Evolutionary conservation across 768 basidiomycete genomes (phyloP), one percentile per base, ranked within the genome.

Genomic region (Suillus fuscotomentosus): DNA sequence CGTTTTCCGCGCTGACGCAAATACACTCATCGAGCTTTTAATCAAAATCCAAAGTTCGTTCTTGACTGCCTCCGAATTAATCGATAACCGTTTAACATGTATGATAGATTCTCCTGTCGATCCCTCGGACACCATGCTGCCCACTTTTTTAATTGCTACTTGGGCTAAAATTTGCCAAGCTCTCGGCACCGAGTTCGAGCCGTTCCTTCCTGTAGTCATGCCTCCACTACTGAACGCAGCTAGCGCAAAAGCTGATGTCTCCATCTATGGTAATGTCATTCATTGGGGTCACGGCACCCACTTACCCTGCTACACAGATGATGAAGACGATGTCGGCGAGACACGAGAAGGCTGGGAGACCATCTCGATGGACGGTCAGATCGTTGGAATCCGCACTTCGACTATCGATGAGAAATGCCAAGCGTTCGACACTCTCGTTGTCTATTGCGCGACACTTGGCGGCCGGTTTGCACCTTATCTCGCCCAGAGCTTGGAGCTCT

Each of bases 111-210:
- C 81, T 48, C 88, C 91, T 0, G 75, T 81, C 0, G 92, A 94
- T 67, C 84, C 88, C 1, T 81, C 83, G 13, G 92, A 95, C 70
- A 86, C 89, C 0, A 87, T 92, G 67, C 73, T 89, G 2, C 81
- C 81, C 0, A 88, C 90, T 63, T 94, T 93, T 72, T 81, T 95
- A 34, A 92, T 93, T 56, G 86, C 88, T 50, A 95, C 93, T 0
- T 96, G 93, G 93, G 90, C 91, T 2, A 95, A 92, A 70, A 83
- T 96, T 0, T 94, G 92, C 71, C 92, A 94, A 67, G 91, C 92
- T 0, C 83, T 96, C 70, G 90, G 90, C 0, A 80, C 84, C 13
- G 91, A 95, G 70, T 97, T 96, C 65, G 92, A 91, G 71, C 92
- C 92, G 0, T 96, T 92, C 73, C 82, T 96, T 3, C 88, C 89